phyloP scores from a whole-genome alignment of 306 rosid species.

The Medicago arabica region DNA sequence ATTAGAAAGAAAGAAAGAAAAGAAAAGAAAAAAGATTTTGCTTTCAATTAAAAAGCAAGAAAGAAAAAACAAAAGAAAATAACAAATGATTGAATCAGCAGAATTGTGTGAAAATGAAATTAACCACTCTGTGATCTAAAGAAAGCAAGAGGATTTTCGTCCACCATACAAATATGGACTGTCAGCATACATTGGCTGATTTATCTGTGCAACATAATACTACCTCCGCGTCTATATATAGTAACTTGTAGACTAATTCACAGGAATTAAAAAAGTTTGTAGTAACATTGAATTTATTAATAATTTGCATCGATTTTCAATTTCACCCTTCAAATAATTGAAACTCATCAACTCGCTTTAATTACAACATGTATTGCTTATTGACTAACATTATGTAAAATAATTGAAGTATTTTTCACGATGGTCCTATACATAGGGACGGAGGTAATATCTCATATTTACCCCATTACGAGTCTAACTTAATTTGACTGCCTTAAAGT shows the following conservation, averaged over 20 bases:
- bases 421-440: background rate
- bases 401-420: background rate
- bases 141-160: slow-evolving; percentile 11
- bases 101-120: slow-evolving; percentile 15
- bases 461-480: slow-evolving; percentile 14
- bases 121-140: background rate
- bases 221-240: background rate
- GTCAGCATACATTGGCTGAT: slow-evolving; percentile 24
- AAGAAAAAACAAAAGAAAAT: background rate
- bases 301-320: background rate
- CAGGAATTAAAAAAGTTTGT: background rate
- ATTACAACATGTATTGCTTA: background rate
- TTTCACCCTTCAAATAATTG: background rate
- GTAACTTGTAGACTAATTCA: background rate
- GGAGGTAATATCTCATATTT: slow-evolving; percentile 6
- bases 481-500: slow-evolving; percentile 6
- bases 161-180: background rate
- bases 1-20: background rate
- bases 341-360: background rate
- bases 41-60: background rate
- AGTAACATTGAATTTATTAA: background rate
- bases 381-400: background rate
- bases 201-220: slow-evolving; percentile 18
- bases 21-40: too few species aligned
- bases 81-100: slow-evolving; percentile 7